Evolutionary conservation across 139 green algal species (phyloP), one percentile per base, ranked within the genome.

Genomic region (Tetradesmus obliquus): DNA sequence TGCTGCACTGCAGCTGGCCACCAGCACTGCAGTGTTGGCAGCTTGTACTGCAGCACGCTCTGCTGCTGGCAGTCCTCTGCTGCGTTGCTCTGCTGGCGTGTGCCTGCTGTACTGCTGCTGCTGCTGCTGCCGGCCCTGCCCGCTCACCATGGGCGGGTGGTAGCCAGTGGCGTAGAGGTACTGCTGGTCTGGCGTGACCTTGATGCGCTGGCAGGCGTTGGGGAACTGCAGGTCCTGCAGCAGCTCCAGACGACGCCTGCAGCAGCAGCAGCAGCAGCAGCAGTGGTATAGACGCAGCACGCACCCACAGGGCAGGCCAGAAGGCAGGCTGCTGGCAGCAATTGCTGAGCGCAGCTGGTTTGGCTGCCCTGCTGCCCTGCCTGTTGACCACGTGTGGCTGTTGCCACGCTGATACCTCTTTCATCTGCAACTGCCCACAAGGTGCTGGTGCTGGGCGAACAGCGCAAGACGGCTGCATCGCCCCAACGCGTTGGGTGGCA

Each of bases 161-260:
- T 97, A 96, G 12, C 98, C 98, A 0, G 95, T 96, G 1, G 97
- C 96, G n/a, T 98, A 95, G 12, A 99, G 93, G 93, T 97, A 99
- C 83, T 99, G 91, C 19, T 96, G 96, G 88, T 99, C 98, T 2
- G 94, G 94, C 0, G 97, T 98, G 24, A 97, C 80, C 92, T 99
- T 99, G 58, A 99, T 93, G 54, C 96, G 95, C 89, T 97, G 95
- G 69, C 95, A 98, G 4, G 97, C 96, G 1, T 95, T 94, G 0
- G 97, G 96, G 91, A 99, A 99, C 22, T 96, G 91, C 80, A 99
- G 96, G 91, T 99, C 97, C 92, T 99, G 97, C 9, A 99, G 88
- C 22, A 99, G 95, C 93, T 99, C 98, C 60, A 99, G 94, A 1
- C 96, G 94, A 8, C 96, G 93, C 20, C 95, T 89, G 85, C 76